Evolutionary conservation across 2,329 filamentous ascomycete species (phyloP).

Genomic region (Cladosporium cucumerinum): DNA sequence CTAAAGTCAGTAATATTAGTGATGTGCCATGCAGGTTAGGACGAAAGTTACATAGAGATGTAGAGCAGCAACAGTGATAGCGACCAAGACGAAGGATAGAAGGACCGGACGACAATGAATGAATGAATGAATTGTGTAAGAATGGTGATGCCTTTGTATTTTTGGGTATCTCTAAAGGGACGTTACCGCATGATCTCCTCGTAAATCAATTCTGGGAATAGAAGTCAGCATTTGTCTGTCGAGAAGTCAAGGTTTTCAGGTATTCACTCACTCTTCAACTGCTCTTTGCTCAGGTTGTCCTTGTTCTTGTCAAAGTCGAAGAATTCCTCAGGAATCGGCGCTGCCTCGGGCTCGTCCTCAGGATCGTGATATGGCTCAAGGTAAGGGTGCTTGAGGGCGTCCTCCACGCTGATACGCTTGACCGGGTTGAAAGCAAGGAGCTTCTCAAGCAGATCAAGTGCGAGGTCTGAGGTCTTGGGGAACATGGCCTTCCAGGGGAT

Average conservation of each 20-base stretch:
- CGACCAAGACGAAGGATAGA: neutral
- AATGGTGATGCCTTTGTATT: conserved; percentile 19
- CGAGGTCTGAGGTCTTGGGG: conserved; percentile 97
- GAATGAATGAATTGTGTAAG: neutral
- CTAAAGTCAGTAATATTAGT: conserved; percentile 19
- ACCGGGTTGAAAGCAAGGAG: conserved; percentile 96
- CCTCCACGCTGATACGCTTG: conserved; percentile 97
- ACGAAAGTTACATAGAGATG: too few relatives aligned
- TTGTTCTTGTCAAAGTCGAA: conserved; percentile 99
- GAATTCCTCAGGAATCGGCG: conserved; percentile 96
- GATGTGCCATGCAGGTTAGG: conserved; percentile 15
- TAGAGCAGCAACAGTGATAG: too few relatives aligned
- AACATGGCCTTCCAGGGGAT: conserved; percentile 96
- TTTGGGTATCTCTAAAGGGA: conserved; percentile 18
- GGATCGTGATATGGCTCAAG: conserved; percentile 98
- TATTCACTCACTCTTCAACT: conserved; percentile 69
- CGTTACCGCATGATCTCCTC: conserved; percentile 83
- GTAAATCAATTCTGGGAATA: conserved; percentile 71
- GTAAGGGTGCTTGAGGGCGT: conserved; percentile 95
- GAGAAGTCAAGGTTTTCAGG: conserved; percentile 25
- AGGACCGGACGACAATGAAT: neutral
- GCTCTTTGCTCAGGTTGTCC: conserved; percentile 96
- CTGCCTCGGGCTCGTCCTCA: conserved; percentile 94
- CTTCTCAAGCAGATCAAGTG: conserved; percentile 90
- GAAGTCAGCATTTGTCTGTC: neutral